These are phyloP conservation scores for Termitomyces sp. DNA, from an alignment of 768 basidiomycete genomes.

Conservation along the genomic window DNA sequence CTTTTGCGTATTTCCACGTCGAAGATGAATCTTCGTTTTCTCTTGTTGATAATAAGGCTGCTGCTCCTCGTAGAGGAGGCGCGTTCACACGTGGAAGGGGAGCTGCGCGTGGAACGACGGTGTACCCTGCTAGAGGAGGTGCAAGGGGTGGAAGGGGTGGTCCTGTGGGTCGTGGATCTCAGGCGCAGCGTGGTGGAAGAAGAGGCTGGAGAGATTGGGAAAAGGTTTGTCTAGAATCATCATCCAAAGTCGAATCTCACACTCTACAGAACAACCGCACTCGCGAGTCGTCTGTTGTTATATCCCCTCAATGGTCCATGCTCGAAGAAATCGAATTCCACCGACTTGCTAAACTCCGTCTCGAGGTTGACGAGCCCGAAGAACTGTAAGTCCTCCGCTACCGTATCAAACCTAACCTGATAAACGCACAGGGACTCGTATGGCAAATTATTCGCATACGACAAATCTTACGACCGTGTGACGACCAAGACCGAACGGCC, in stretches of 20 bases:
- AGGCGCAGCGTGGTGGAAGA: slow-evolving; percentile 50
- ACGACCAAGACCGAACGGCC: slow-evolving; percentile 91
- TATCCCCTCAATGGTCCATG: slow-evolving; percentile 90
- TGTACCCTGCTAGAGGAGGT: slow-evolving; percentile 38
- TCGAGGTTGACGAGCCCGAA: slow-evolving; percentile 93
- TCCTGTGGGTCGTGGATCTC: slow-evolving; percentile 31
- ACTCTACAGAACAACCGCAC: slow-evolving; percentile 62
- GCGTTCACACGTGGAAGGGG: slow-evolving; percentile 56
- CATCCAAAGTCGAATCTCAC: not conserved
- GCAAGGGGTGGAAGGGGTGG: slow-evolving; percentile 45
- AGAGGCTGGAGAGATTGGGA: slow-evolving; percentile 93
- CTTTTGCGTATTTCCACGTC: slow-evolving; percentile 95
- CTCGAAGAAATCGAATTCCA: slow-evolving; percentile 97
- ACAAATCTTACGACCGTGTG: slow-evolving; percentile 92
- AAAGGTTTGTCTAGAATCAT: slow-evolving; percentile 49
- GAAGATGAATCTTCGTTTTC: slow-evolving; percentile 98
- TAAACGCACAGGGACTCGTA: slow-evolving; percentile 59
- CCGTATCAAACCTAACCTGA: slow-evolving; percentile 4
- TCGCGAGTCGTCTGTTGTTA: slow-evolving; percentile 90
- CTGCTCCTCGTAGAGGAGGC: slow-evolving; percentile 66
- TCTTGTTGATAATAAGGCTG: slow-evolving; percentile 84
- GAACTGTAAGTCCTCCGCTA: slow-evolving; percentile 57
- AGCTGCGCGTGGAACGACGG: slow-evolving; percentile 39
- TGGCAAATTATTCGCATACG: slow-evolving; percentile 88
- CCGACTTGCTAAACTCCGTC: slow-evolving; percentile 81